Percentiles rank a stretch among this genome's conserved stretches.
phyloP scores from a whole-genome alignment of 306 rosid genomes.

The Castanea sativa region DNA sequence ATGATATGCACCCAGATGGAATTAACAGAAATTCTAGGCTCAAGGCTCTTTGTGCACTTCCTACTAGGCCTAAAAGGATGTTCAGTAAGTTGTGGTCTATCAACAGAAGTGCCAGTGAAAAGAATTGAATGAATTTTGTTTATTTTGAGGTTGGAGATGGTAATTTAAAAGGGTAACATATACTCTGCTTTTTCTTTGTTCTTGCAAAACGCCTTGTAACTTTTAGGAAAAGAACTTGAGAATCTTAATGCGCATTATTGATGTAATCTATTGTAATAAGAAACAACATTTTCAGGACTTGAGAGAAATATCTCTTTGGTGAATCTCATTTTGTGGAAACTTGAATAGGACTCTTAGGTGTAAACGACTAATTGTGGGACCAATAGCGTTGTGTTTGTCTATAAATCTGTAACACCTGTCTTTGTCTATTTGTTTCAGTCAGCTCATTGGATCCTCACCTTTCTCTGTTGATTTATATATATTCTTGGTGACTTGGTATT shows the following conservation, averaged over 20 bases:
- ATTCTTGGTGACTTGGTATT: slow-evolving; percentile 29
- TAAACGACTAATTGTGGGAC: slow-evolving; percentile 62
- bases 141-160: slow-evolving; percentile 30
- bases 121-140: slow-evolving; percentile 61
- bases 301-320: slow-evolving; percentile 43
- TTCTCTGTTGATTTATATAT: slow-evolving; percentile 27
- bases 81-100: slow-evolving; percentile 84
- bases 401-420: slow-evolving; percentile 54
- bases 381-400: slow-evolving; percentile 52
- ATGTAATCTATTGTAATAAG: slow-evolving; percentile 71
- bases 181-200: slow-evolving; percentile 34
- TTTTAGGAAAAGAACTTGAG: slow-evolving; percentile 51
- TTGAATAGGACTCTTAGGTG: slow-evolving; percentile 50
- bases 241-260: slow-evolving; percentile 64
- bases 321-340: slow-evolving; percentile 36
- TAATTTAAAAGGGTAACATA: slow-evolving; percentile 48
- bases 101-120: slow-evolving; percentile 65
- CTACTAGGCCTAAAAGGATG: slow-evolving; percentile 82
- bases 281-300: slow-evolving; percentile 42
- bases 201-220: slow-evolving; percentile 42
- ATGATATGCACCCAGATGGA: slow-evolving; percentile 43
- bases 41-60: slow-evolving; percentile 65
- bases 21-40: slow-evolving; percentile 59
- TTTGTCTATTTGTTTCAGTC: slow-evolving; percentile 40
- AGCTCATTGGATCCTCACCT: slow-evolving; percentile 42